A percentile compares a stretch with the other conserved stretches of the same genome.
phyloP scores from a whole-genome alignment of 2,329 filamentous ascomycete genomes.

The Ceratocystis variospora region DNA sequence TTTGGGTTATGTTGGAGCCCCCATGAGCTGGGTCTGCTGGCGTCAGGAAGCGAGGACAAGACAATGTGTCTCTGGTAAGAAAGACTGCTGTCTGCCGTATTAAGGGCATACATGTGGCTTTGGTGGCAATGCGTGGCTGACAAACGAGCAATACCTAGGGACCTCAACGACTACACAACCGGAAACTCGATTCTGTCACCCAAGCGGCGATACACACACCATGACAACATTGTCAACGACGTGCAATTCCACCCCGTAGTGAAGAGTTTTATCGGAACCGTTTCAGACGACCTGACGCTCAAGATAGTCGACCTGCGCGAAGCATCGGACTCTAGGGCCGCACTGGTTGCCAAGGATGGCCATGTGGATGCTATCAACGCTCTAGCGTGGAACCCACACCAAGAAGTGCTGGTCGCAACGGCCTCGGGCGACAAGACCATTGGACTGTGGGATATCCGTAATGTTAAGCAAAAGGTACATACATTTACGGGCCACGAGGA shows the following conservation, averaged over 20 bases:
- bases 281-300: slow-evolving; percentile 87
- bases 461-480: slow-evolving; percentile 80
- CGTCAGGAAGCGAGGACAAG: slow-evolving; percentile 80
- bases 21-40: slow-evolving; percentile 64
- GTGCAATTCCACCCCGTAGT: slow-evolving; percentile 89
- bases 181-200: slow-evolving; percentile 58
- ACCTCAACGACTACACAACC: slow-evolving; percentile 61
- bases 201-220: slow-evolving; percentile 66
- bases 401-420: slow-evolving; percentile 81
- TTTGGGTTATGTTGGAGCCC: slow-evolving; percentile 92
- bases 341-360: slow-evolving; percentile 55
- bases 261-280: slow-evolving; percentile 73
- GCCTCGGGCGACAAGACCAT: slow-evolving; percentile 93
- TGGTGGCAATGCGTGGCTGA: slow-evolving; percentile 18
- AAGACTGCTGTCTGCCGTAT: neutral
- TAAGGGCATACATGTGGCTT: no score
- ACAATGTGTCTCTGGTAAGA: slow-evolving; percentile 76
- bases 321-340: slow-evolving; percentile 49
- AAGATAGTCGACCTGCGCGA: slow-evolving; percentile 81
- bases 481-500: slow-evolving; percentile 78
- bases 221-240: slow-evolving; percentile 86
- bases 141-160: slow-evolving; percentile 36
- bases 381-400: slow-evolving; percentile 83
- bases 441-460: slow-evolving; percentile 87
- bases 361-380: slow-evolving; percentile 91